Percentiles rank a stretch among this genome's conserved stretches.
These are phyloP conservation scores for Nothopassalora personata DNA, from an alignment of 2,329 filamentous ascomycete genomes.

Conservation along the genomic window DNA sequence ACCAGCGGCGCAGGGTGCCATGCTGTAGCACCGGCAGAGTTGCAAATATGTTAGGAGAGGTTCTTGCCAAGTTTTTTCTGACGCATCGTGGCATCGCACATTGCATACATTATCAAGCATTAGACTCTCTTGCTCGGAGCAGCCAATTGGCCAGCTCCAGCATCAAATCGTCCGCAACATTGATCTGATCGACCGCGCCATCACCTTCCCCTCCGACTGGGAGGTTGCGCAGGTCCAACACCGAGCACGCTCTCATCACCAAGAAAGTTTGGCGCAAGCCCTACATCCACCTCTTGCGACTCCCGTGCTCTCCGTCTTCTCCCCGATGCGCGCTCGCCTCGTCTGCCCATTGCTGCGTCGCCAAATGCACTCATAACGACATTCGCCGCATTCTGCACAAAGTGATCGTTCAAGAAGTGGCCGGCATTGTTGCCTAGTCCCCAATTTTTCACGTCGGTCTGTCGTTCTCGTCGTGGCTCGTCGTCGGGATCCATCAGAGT, in stretches of 20 bases:
- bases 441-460: slow-evolving; percentile 25
- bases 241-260: slow-evolving; percentile 34
- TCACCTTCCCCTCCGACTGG: not conserved
- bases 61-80: not conserved
- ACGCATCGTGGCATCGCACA: not conserved
- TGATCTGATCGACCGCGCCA: not conserved
- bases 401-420: slow-evolving; percentile 60
- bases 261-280: slow-evolving; percentile 31
- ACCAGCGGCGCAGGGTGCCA: not conserved
- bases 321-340: slow-evolving; percentile 29
- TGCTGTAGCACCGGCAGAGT: not conserved
- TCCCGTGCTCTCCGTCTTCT: slow-evolving; percentile 22
- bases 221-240: not conserved
- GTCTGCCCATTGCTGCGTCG: slow-evolving; percentile 28
- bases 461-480: slow-evolving; percentile 33
- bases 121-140: not conserved
- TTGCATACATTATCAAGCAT: not conserved
- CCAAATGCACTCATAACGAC: slow-evolving; percentile 31
- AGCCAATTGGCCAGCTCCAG: not conserved
- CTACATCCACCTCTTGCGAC: slow-evolving; percentile 17
- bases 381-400: slow-evolving; percentile 35
- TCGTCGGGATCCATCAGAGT: slow-evolving; percentile 29
- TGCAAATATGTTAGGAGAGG: not conserved
- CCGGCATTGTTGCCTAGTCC: slow-evolving; percentile 49
- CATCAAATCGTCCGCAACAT: not conserved